A percentile compares a stretch with the other conserved stretches of the same genome.
phyloP scores from a whole-genome alignment of 1,284 basidiomycete genomes.

The Rhodotorula sp. region DNA sequence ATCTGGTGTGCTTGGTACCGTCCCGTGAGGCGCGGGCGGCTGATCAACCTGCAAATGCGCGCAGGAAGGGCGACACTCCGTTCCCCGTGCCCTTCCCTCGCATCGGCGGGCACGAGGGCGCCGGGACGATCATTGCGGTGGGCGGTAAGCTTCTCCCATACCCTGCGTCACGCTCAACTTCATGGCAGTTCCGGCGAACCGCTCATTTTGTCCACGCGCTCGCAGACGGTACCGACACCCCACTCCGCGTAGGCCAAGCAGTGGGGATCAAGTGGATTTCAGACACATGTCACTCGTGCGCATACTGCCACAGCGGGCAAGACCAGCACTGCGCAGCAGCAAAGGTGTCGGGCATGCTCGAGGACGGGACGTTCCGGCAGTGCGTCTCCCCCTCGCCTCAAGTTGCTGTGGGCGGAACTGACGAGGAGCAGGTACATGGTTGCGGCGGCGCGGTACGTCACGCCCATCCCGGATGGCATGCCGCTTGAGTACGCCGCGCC shows the following conservation, averaged over 20 bases:
- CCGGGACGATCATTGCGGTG: constrained; percentile 69
- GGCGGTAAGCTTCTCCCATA: too few species aligned
- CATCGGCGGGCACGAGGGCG: constrained; percentile 71
- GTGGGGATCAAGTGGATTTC: constrained; percentile 78
- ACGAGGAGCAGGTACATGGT: constrained; percentile 55
- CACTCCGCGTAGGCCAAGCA: constrained; percentile 63
- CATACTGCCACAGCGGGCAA: constrained; percentile 68
- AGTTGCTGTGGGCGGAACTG: too few species aligned
- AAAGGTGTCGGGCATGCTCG: constrained; percentile 50
- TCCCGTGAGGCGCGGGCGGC: not conserved
- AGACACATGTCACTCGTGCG: constrained; percentile 67
- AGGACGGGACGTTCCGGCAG: constrained; percentile 81
- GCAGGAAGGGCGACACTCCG: constrained; percentile 9
- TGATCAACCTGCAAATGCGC: constrained; percentile 28
- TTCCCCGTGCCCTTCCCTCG: constrained; percentile 64
- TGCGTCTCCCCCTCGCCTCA: not conserved
- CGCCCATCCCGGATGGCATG: constrained; percentile 37
- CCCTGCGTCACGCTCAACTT: constrained; percentile 49
- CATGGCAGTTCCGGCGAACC: too few species aligned
- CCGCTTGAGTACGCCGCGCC: constrained; percentile 30
- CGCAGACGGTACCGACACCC: not conserved
- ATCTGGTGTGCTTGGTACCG: constrained; percentile 2
- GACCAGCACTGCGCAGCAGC: constrained; percentile 67
- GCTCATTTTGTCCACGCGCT: constrained; percentile 50
- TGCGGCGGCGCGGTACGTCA: constrained; percentile 63